phyloP scores from a whole-genome alignment of 805 yeast genomes.

The Zygoascus flipseniorum region DNA sequence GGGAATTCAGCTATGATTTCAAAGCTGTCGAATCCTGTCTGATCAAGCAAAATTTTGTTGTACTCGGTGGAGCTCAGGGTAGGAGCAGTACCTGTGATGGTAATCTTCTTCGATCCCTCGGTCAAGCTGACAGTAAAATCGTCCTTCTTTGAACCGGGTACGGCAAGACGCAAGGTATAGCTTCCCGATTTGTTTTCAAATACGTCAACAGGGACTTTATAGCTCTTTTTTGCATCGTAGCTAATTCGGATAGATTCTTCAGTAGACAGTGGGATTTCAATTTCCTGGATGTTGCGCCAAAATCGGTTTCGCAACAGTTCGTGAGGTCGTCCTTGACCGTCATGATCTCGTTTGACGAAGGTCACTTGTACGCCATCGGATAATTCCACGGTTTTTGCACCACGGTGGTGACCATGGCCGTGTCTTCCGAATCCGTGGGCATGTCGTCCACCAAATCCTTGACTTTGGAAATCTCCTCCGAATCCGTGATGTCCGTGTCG shows the following conservation, averaged over 20 bases:
- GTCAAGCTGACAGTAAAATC: neutral
- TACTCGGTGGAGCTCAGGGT: neutral
- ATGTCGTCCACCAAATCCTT: neutral
- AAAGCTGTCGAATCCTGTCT: neutral
- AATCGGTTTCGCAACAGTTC: slow-evolving; percentile 2
- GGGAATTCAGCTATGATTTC: neutral
- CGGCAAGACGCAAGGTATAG: neutral
- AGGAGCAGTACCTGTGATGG: neutral
- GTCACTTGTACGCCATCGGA: neutral
- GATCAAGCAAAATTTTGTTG: neutral
- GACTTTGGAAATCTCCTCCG: neutral
- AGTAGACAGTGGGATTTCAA: slow-evolving; percentile 44
- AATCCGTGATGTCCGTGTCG: neutral
- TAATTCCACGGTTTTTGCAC: neutral
- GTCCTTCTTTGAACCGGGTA: neutral
- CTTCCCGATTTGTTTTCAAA: neutral
- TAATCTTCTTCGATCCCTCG: neutral
- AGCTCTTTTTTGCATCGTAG: neutral
- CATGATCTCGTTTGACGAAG: neutral
- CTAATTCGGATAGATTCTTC: neutral
- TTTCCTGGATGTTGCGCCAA: slow-evolving; percentile 14
- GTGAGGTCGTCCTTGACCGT: neutral
- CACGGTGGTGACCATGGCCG: neutral
- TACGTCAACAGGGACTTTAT: neutral
- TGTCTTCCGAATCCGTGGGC: neutral